Base-by-base conservation (phyloP, 257 asterid genomes). In the Avicennia marina region DNA sequence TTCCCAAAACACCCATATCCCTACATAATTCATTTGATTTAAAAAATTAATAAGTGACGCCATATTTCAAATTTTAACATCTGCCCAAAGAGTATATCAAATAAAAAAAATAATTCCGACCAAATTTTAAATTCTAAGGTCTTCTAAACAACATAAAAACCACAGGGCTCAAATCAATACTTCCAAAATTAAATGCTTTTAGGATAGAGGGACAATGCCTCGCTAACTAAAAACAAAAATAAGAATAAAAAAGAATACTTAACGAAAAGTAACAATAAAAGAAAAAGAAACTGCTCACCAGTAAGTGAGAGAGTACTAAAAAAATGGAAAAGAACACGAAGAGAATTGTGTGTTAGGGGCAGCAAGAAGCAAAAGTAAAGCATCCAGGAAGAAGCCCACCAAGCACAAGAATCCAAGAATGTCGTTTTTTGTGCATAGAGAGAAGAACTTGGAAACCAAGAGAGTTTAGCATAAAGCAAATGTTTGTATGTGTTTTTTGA, bases 381-480 rank as follows among this genome's bases (percentile, higher is more conserved):
- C 81, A 74, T 73, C 84, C 81, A 81, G 80, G 34, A n/a, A n/a
- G 76, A 67, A 73, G 69, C 45, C 72, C 81, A 83, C 63, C 66
- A 34, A 87, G 87, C 83, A 70, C 80, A 76, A 87, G 77, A 71
- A 77, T 78, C 84, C 90, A 79, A 70, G 78, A 73, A 75, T 56
- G 42, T 57, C 63, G 56, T 87, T 84, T 72, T 72, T 64, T 32
- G 57, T 69, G 79, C 81, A 73, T 77, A 62, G 83, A 74, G 66
- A 55, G 62, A 68, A 70, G 91, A 72, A 85, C 85, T 74, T 75
- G 74, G 78, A 69, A 87, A 73, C 63, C 67, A 87, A 84, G 94
- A 58, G 74, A 64, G 65, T 56, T 64, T 52, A 42, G 62, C 68
- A 71, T 75, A 87, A 84, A 84, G 94, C 82, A 84, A 68, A 29